These are phyloP conservation scores for Cystobasidium sp. DNA, from an alignment of 1,284 basidiomycete genomes.

Conservation along the genomic window DNA sequence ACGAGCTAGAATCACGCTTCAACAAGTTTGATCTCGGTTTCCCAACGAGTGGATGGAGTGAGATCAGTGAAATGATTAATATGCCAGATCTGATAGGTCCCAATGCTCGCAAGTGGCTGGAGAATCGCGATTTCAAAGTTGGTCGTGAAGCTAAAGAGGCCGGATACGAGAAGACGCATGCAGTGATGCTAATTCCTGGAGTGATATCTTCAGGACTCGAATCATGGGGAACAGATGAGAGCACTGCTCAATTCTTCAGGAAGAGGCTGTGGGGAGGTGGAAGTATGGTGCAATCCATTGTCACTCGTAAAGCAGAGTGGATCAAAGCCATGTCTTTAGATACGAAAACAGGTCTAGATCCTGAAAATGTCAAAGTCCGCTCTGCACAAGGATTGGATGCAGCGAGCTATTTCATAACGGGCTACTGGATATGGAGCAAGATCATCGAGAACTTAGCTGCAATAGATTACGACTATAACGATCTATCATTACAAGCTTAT, in stretches of 20 bases:
- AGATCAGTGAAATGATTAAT: constrained; percentile 37
- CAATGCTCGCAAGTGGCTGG: constrained; percentile 35
- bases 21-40: constrained; percentile 39
- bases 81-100: constrained; percentile 41
- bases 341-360: constrained; percentile 84
- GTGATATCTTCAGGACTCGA: constrained; percentile 66
- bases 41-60: constrained; percentile 31
- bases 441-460: constrained; percentile 92
- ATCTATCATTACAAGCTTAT: constrained; percentile 73
- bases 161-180: constrained; percentile 73
- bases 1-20: constrained; percentile 31
- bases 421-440: constrained; percentile 65
- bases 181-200: constrained; percentile 67
- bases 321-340: constrained; percentile 88
- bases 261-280: constrained; percentile 77
- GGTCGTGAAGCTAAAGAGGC: constrained; percentile 72
- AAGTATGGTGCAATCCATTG: constrained; percentile 69
- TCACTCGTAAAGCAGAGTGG: constrained; percentile 85
- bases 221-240: constrained; percentile 79
- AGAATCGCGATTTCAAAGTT: constrained; percentile 54
- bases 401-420: constrained; percentile 87
- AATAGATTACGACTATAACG: constrained; percentile 88
- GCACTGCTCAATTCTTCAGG: constrained; percentile 77
- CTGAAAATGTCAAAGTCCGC: constrained; percentile 76
- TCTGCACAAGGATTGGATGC: constrained; percentile 91